Evolutionary conservation across 495 filamentous ascomycete species (phyloP), one percentile per base, ranked within the genome.

Genomic region (Cercophora sp.): DNA sequence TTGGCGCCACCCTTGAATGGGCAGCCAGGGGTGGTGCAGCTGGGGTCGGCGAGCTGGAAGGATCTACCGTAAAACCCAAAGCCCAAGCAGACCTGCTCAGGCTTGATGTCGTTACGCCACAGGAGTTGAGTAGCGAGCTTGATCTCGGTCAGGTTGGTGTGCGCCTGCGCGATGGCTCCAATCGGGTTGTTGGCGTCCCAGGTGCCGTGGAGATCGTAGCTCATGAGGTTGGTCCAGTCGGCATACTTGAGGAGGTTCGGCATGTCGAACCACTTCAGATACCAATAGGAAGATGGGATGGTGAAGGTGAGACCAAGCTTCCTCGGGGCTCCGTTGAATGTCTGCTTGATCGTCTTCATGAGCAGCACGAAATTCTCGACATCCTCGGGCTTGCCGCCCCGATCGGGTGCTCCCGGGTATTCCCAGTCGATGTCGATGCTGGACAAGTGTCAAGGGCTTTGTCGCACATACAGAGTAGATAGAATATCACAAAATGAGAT

Each of bases 171-270:
- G 34, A 65, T 58, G 1, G 62, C 49, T 5, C 70, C 72, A 27
- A 56, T 66, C 40, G 43, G 29, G 34, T 59, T 52, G 5, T 25
- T 48, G 3, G 31, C 9, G 18, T 65, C 57, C 51, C 58, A 65
- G 3, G 29, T 45, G 0, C 66, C 61, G 41, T 65, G 68, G 0
- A 79, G 37, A 57, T 79, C 75, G 48, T 81, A 82, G 0, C 59
- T 64, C 80, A 85, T 83, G 9, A 82, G 8, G 48, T 83, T 82
- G 43, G 76, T 72, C 71, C 72, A 83, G 55, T 81, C 75, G 5
- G 78, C 61, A 22, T 56, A 13, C 10, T 48, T 9, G 22, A 71
- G 49, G 8, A 80, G 57, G 0, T 31, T 41, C 0, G 53, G 48
- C 13, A 82, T 24, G 49, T 84, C 74, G 54, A 83, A 83, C 36